phyloP scores from a whole-genome alignment of 768 basidiomycete genomes.

The Tulasnella sp. region DNA sequence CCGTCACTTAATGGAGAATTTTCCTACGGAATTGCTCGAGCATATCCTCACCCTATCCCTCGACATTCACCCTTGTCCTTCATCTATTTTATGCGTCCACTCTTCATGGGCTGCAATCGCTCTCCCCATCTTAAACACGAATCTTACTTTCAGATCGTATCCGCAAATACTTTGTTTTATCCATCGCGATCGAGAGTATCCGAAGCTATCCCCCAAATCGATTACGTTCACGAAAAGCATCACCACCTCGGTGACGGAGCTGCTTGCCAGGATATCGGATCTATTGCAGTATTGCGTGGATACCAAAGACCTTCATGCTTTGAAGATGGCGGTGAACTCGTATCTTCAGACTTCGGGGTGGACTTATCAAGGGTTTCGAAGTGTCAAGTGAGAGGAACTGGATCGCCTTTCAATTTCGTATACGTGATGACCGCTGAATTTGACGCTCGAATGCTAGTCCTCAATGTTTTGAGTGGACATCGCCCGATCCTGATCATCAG shows the following conservation, averaged over 20 bases:
- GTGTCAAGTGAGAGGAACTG: neutral
- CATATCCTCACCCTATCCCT: neutral
- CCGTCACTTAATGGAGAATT: neutral
- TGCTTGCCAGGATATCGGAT: neutral
- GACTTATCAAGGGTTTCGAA: neutral
- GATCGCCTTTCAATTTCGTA: neutral
- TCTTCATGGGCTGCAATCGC: neutral
- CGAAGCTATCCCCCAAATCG: neutral
- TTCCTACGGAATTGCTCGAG: neutral
- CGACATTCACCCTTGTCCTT: neutral
- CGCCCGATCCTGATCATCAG: conserved; percentile 51
- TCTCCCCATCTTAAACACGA: neutral
- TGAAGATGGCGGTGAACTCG: conserved; percentile 1
- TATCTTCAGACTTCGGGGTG: neutral
- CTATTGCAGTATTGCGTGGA: neutral
- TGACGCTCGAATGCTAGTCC: conserved; percentile 27
- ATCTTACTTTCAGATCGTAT: neutral
- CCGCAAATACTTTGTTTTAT: neutral
- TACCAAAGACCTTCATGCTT: neutral
- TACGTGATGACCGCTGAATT: neutral
- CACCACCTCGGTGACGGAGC: neutral
- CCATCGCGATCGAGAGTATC: neutral
- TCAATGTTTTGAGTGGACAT: conserved; percentile 42
- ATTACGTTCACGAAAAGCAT: neutral
- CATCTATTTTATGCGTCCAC: neutral